A percentile compares a stretch with the other conserved stretches of the same genome.
Evolutionary conservation across 768 basidiomycete genomes (phyloP).

Genomic region (Mycena venus): DNA sequence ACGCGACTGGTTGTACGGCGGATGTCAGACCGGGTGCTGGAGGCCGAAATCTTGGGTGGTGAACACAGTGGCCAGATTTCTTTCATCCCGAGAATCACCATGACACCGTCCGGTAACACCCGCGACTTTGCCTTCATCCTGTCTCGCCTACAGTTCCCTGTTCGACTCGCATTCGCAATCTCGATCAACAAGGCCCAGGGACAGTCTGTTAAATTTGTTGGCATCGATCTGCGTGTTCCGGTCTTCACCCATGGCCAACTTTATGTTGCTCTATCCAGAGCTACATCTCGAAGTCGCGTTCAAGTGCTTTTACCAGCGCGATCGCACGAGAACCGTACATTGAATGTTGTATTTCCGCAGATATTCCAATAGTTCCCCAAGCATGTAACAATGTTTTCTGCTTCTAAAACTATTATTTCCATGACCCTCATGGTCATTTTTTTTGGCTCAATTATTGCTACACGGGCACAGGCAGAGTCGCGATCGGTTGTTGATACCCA

Average conservation of each 20-base stretch:
- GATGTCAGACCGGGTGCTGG: background rate
- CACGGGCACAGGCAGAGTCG: no score
- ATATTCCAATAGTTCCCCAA: background rate
- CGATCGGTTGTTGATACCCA: no score
- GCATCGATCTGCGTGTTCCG: background rate
- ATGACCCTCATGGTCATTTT: no score
- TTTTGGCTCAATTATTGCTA: no score
- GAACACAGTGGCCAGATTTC: conserved; percentile 2
- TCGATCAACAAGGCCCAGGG: no score
- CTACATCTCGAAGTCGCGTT: background rate
- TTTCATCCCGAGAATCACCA: background rate
- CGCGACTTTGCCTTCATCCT: background rate
- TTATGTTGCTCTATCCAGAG: background rate
- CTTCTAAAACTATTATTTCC: no score
- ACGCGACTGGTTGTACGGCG: background rate
- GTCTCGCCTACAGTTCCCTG: conserved; percentile 1
- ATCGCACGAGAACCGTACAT: background rate
- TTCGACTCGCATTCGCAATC: conserved; percentile 3
- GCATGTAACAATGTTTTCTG: no score
- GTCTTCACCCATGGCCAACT: conserved; percentile 2
- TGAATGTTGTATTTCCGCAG: conserved; percentile 4
- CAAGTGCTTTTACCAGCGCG: background rate
- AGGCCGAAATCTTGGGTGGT: background rate
- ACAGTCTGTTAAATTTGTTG: no score
- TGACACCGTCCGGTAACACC: background rate